A percentile compares a stretch with the other conserved stretches of the same genome.
These are phyloP conservation scores for Mycocentrospora acerina DNA, from an alignment of 2,329 filamentous ascomycete genomes.

Conservation along the genomic window DNA sequence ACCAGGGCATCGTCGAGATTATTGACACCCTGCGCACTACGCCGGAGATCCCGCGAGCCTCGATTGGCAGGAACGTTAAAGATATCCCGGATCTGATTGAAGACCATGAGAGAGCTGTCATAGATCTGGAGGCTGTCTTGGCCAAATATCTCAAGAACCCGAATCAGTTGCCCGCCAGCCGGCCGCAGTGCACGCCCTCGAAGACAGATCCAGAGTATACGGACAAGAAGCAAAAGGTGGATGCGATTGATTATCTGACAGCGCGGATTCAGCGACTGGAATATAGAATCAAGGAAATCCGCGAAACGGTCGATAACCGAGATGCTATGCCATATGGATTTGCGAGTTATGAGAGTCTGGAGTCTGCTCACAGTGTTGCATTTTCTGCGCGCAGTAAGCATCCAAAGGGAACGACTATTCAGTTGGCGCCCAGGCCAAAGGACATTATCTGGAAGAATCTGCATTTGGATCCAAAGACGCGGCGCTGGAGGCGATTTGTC, in stretches of 20 bases:
- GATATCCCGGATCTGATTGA: conserved; percentile 82
- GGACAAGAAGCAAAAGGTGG: conserved; percentile 72
- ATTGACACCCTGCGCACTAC: conserved; percentile 79
- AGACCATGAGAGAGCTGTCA: conserved; percentile 78
- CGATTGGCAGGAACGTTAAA: conserved; percentile 89
- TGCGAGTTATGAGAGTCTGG: conserved; percentile 86
- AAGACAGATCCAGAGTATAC: conserved; percentile 69
- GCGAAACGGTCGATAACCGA: conserved; percentile 79
- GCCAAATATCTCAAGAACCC: conserved; percentile 92
- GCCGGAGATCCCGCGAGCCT: conserved; percentile 74
- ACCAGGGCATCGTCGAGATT: conserved; percentile 84
- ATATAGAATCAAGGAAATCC: conserved; percentile 78
- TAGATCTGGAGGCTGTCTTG: conserved; percentile 77
- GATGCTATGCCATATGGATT: conserved; percentile 92
- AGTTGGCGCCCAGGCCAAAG: conserved; percentile 79
- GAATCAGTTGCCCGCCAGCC: conserved; percentile 70
- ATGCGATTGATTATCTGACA: conserved; percentile 92
- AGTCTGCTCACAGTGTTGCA: conserved; percentile 84
- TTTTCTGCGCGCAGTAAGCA: conserved; percentile 79
- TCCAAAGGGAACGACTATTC: conserved; percentile 74
- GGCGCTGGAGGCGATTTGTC: conserved; percentile 71
- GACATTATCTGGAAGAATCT: conserved; percentile 98
- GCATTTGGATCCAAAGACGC: conserved; percentile 66
- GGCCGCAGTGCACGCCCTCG: conserved; percentile 77
- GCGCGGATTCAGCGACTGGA: conserved; percentile 82